Percentiles rank a stretch among this genome's conserved stretches.
Evolutionary conservation across 768 basidiomycete genomes (phyloP).

Genomic region (Mycena galericulata): DNA sequence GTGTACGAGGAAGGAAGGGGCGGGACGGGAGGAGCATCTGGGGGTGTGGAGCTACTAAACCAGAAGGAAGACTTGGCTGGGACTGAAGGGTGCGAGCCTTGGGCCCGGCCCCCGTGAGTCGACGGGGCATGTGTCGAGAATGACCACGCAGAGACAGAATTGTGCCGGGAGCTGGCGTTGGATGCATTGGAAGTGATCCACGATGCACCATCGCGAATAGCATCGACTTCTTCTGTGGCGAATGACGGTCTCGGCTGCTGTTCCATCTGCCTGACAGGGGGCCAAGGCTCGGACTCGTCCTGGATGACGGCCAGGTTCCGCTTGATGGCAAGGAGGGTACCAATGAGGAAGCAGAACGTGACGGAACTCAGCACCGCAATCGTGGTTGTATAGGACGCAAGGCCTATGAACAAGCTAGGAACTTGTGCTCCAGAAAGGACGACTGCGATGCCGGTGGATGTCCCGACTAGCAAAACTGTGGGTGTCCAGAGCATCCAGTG

Average conservation of each 20-base stretch:
- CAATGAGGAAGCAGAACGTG: constrained; percentile 69
- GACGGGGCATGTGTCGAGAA: constrained; percentile 70
- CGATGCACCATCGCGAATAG: constrained; percentile 79
- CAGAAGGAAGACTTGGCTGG: constrained; percentile 72
- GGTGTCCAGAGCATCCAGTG: constrained; percentile 85
- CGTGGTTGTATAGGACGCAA: constrained; percentile 67
- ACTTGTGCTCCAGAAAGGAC: constrained; percentile 67
- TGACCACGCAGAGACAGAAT: constrained; percentile 77
- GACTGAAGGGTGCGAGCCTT: constrained; percentile 54
- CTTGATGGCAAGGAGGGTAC: constrained; percentile 73
- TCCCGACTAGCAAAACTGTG: constrained; percentile 62
- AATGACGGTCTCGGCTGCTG: constrained; percentile 73
- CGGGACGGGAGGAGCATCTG: constrained; percentile 74
- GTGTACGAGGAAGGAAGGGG: constrained; percentile 71
- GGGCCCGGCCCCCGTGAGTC: constrained; percentile 49
- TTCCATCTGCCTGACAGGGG: constrained; percentile 63
- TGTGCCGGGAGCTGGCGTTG: constrained; percentile 62
- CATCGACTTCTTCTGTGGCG: constrained; percentile 78
- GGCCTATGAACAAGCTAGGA: constrained; percentile 68
- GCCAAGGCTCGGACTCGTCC: constrained; percentile 69
- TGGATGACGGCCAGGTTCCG: constrained; percentile 70
- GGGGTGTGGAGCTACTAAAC: constrained; percentile 63
- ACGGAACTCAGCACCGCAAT: constrained; percentile 65
- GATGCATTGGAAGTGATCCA: constrained; percentile 83
- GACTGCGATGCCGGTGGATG: constrained; percentile 70